Evolutionary conservation across 1,284 basidiomycete genomes (phyloP).

Genomic region (Cystobasidium sp.): DNA sequence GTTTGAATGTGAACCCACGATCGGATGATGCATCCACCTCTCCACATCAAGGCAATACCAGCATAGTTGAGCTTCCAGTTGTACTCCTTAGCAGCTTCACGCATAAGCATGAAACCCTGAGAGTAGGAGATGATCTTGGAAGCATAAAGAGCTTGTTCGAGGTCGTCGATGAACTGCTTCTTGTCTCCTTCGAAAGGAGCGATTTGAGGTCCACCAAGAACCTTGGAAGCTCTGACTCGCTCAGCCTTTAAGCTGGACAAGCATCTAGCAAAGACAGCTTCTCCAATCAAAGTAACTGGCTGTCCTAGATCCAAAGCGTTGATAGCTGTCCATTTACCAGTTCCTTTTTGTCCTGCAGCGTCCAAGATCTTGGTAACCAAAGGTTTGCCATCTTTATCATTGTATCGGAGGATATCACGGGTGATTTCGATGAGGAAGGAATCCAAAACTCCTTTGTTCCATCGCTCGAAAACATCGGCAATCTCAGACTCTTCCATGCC

Average conservation of each 20-base stretch:
- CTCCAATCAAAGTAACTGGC: constrained; percentile 94
- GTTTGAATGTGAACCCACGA: constrained; percentile 49
- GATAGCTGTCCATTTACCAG: constrained; percentile 99
- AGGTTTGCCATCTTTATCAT: constrained; percentile 90
- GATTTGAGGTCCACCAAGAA: constrained; percentile 84
- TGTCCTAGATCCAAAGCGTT: constrained; percentile 84
- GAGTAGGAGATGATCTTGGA: constrained; percentile 99
- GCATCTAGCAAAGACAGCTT: constrained; percentile 99
- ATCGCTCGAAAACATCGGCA: constrained; percentile 67
- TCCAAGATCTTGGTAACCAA: constrained; percentile 94
- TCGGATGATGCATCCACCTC: constrained; percentile 96
- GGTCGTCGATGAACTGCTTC: constrained; percentile 97
- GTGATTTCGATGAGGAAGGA: constrained; percentile 98
- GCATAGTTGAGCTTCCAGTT: constrained; percentile 88
- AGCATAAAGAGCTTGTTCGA: constrained; percentile 98
- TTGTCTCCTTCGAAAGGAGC: constrained; percentile 97
- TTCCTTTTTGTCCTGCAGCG: constrained; percentile 97
- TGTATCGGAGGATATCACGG: constrained; percentile 90
- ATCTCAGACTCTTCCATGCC: constrained; percentile 83
- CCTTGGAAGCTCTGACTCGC: constrained; percentile 89
- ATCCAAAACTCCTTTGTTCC: constrained; percentile 99
- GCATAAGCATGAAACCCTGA: constrained; percentile 99
- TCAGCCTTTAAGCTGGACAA: constrained; percentile 96
- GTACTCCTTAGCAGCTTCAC: constrained; percentile 95
- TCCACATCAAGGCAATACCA: constrained; percentile 99